A percentile compares a stretch with the other conserved stretches of the same genome.
phyloP scores from a whole-genome alignment of 352 stramenopile species.

The Pythium monospermum region DNA sequence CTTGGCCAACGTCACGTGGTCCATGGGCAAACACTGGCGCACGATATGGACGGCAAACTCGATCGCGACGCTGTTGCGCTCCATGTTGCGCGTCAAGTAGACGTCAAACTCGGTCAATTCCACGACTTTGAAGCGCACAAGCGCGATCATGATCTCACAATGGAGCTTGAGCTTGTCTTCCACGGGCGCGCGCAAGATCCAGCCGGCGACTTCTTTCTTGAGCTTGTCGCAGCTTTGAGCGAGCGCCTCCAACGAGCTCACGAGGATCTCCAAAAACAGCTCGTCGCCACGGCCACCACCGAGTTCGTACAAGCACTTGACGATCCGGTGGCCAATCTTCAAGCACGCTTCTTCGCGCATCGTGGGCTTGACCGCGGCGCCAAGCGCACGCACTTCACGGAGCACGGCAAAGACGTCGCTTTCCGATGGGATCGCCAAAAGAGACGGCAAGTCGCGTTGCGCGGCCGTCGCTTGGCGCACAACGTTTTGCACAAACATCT shows the following conservation, averaged over 20 bases:
- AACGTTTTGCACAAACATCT: conserved; percentile 86
- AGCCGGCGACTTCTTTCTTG: conserved; percentile 91
- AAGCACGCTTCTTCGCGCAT: conserved; percentile 89
- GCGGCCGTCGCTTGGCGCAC: conserved; percentile 63
- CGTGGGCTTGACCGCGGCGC: conserved; percentile 63
- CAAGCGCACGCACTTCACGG: conserved; percentile 71
- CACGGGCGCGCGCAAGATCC: conserved; percentile 92
- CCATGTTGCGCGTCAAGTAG: conserved; percentile 94
- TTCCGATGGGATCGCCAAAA: conserved; percentile 61
- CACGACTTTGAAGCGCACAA: conserved; percentile 94
- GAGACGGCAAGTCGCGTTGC: conserved; percentile 71
- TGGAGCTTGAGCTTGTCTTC: conserved; percentile 95
- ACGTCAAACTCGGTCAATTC: conserved; percentile 91
- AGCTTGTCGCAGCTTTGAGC: conserved; percentile 91
- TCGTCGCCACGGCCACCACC: conserved; percentile 85
- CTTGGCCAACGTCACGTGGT: conserved; percentile 88
- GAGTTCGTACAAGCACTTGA: conserved; percentile 97
- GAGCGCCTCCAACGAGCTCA: conserved; percentile 92
- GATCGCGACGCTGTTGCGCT: conserved; percentile 93
- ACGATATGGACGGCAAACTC: conserved; percentile 97
- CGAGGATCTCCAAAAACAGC: conserved; percentile 93
- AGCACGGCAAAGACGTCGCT: conserved; percentile 84
- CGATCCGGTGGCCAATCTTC: conserved; percentile 95
- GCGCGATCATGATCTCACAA: conserved; percentile 92
- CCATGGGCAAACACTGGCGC: conserved; percentile 87